Base-by-base conservation (phyloP, 148 eudicot species). In the Heliosperma pusillum region DNA sequence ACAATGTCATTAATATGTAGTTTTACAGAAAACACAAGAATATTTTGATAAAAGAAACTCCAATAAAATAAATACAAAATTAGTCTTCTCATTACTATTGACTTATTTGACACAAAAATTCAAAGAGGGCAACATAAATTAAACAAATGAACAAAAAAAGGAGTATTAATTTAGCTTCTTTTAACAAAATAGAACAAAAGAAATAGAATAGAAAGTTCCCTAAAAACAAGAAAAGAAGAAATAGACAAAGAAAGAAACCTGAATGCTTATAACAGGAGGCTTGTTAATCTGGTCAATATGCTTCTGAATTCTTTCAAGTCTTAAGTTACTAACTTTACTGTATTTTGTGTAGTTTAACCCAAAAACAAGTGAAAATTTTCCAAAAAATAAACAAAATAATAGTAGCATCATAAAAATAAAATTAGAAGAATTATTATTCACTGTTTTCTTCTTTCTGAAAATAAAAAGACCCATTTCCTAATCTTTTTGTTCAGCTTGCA, bases 231-330 rank as follows among this genome's bases (percentile, higher is more conserved):
- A 58, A 11, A 20, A 55, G 29, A 78, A 11, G 33, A 27, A 64
- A 17, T 61, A 62, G 42, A 20, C 17, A 19, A 76, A 17, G 11
- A 5, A 22, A 69, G 3, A 21, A 74, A 93, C 98, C 97, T 88
- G 80, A 64, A 92, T 95, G 82, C 92, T 82, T 30, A 95, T 61
- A 71, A 90, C 80, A 80, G 93, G 80, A 76, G 89, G 85, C 81
- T 95, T 95, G 84, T 86, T 91, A 78, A 95, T 84, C 82, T 81
- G 87, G 55, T 84, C 76, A 81, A 95, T 79, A 71, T 92, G 98
- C 69, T 69, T 89, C 16, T 95, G 89, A 79, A 92, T 92, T 76
- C 98, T 92, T 19, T 81, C 83, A 79, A 90, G 86, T 58, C 98
- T 90, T 87, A 95, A 82, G 66, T 84, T 88, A 65, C 97, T 89